These are phyloP conservation scores for Diaporthe australafricana DNA, from an alignment of 2,329 filamentous ascomycete genomes.

Conservation along the genomic window DNA sequence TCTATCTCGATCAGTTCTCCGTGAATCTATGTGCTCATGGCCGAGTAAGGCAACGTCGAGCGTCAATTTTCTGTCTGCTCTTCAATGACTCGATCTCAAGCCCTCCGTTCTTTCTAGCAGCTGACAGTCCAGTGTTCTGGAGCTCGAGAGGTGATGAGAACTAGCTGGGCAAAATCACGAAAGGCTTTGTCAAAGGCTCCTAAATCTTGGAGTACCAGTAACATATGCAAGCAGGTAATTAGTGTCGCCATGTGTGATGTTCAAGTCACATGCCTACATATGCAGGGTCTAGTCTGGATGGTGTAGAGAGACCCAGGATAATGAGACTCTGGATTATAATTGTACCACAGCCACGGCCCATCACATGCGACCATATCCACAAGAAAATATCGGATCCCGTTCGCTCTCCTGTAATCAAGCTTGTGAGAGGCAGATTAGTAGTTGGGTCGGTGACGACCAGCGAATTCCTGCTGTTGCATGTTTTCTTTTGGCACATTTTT, in stretches of 20 bases:
- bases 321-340: background rate
- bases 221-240: background rate
- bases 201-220: background rate
- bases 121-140: too few species aligned
- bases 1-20: background rate
- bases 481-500: background rate
- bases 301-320: background rate
- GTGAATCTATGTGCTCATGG: too few species aligned
- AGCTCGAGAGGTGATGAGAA: background rate
- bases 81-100: background rate
- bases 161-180: background rate
- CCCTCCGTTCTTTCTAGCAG: too few species aligned
- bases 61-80: background rate
- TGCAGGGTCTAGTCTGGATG: background rate
- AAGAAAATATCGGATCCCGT: slow-evolving; percentile 24
- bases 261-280: background rate
- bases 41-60: background rate
- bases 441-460: slow-evolving; percentile 26
- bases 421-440: slow-evolving; percentile 30
- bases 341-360: background rate
- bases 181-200: background rate
- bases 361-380: slow-evolving; percentile 29
- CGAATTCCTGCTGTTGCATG: slow-evolving; percentile 28
- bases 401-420: slow-evolving; percentile 21
- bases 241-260: background rate